phyloP scores from a whole-genome alignment of 2,329 filamentous ascomycete species.

The Gyromitra esculenta region DNA sequence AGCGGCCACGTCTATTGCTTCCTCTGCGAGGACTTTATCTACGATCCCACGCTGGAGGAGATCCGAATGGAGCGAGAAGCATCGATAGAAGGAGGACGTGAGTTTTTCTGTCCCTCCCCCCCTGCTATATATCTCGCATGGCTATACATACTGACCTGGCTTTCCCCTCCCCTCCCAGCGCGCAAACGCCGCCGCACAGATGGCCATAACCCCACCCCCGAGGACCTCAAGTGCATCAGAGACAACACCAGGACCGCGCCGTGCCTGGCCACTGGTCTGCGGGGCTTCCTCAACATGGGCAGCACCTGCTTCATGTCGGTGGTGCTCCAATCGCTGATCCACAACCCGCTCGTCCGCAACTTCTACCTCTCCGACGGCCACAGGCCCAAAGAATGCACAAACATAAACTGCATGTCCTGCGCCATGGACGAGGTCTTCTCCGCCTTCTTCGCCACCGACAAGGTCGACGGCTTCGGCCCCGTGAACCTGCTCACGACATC shows the following conservation, averaged over 20 bases:
- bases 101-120: conserved; percentile 61
- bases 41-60: conserved; percentile 81
- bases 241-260: conserved; percentile 81
- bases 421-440: conserved; percentile 79
- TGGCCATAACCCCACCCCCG: conserved; percentile 65
- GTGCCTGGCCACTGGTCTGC: conserved; percentile 85
- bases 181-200: conserved; percentile 77
- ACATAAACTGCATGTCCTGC: conserved; percentile 72
- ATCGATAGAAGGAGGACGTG: conserved; percentile 73
- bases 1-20: conserved; percentile 81
- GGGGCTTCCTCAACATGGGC: conserved; percentile 97
- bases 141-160: conserved; percentile 1
- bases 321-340: conserved; percentile 89
- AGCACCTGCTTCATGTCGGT: conserved; percentile 99
- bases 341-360: conserved; percentile 89
- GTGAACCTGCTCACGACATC: conserved; percentile 88
- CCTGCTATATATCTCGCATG: not conserved
- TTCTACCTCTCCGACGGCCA: conserved; percentile 94
- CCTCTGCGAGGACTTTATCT: conserved; percentile 83
- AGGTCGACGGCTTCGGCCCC: conserved; percentile 88
- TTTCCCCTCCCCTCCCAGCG: conserved; percentile 61
- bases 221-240: conserved; percentile 79
- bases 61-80: conserved; percentile 66
- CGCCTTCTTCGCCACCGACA: conserved; percentile 76
- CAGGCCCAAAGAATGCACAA: conserved; percentile 75